Conservation (phyloP, 2,329 filamentous ascomycete species). For the Ophiostoma sp. region DNA sequence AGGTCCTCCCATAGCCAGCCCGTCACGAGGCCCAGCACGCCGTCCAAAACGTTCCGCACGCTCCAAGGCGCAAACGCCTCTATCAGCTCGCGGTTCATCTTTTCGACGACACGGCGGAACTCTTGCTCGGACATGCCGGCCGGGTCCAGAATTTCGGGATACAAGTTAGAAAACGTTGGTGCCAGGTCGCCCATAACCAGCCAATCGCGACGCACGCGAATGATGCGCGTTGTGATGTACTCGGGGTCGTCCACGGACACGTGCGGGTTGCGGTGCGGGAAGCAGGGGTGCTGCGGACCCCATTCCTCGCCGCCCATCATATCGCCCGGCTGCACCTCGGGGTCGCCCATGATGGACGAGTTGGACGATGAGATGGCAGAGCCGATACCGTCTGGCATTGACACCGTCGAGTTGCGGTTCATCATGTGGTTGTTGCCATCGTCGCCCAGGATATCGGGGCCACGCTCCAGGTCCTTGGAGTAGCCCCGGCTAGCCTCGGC, state of each 20-base stretch:
- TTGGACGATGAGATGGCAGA: constrained; percentile 52
- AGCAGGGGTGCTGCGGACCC: constrained; percentile 92
- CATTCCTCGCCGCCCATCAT: constrained; percentile 69
- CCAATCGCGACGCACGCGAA: constrained; percentile 88
- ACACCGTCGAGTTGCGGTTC: constrained; percentile 42
- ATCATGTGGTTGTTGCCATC: constrained; percentile 29
- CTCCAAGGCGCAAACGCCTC: constrained; percentile 76
- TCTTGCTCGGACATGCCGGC: constrained; percentile 75
- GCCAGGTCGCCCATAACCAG: constrained; percentile 82
- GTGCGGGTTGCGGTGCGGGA: constrained; percentile 87
- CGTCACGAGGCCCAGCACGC: constrained; percentile 71
- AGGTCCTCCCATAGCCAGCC: constrained; percentile 95
- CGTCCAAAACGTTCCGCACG: constrained; percentile 72
- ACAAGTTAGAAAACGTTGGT: constrained; percentile 89
- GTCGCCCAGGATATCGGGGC: constrained; percentile 38
- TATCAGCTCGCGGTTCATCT: constrained; percentile 70
- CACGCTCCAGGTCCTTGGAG: constrained; percentile 52
- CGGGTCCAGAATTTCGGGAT: constrained; percentile 90
- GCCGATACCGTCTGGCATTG: constrained; percentile 48
- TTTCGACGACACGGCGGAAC: constrained; percentile 75
- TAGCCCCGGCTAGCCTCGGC: constrained; percentile 34
- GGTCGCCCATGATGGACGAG: constrained; percentile 58
- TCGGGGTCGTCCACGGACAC: constrained; percentile 72
- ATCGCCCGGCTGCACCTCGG: constrained; percentile 54
- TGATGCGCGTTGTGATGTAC: constrained; percentile 75